Evolutionary conservation across 805 yeast genomes (phyloP), one percentile per base, ranked within the genome.

Genomic region (Spathaspora girioi): DNA sequence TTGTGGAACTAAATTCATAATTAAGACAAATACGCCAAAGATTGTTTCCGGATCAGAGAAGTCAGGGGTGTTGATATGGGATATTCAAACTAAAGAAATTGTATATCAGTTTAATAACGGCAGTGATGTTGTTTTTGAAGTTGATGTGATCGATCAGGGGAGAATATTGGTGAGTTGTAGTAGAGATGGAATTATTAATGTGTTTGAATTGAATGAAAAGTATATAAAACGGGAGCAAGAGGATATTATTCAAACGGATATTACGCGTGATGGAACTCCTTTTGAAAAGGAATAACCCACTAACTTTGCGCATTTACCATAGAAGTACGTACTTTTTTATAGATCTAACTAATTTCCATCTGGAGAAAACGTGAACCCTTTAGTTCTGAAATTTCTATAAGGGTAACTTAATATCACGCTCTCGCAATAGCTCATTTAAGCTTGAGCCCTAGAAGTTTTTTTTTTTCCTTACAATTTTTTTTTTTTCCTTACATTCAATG

Each of bases 41-140:
- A 72, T 84, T 2, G 81, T 74, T 2, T 82, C 89, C 0, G 92
- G 92, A 0, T 76, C 85, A 42, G 89, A 86, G 45, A 52, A 57
- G 11, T 80, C 81, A 1, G 73, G 78, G 1, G 62, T 86, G 0
- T 59, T 81, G 12, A 65, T 87, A 11, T 87, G 92, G 93, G 83
- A 86, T 59, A 70, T 87, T 5, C 90, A 86, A 54, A 62, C 81
- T 3, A 84, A 83, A 58, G 68, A 77, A 14, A 64, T 85, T 2
- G 70, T 75, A 3, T 64, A 56, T 45, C 64, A 62, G 9, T 66
- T 65, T 1, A 42, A 54, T 46, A 43, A 46, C 8, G 49, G 56
- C 10, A 51, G 50, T 4, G 54, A 57, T 11, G 70, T 78, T 1
- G 72, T 80, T 5, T 61, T 81, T 50, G 77, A 75, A 41, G 70